A percentile compares a stretch with the other conserved stretches of the same genome.
phyloP scores from a whole-genome alignment of 257 asterid species.

The Scutellaria galericulata region DNA sequence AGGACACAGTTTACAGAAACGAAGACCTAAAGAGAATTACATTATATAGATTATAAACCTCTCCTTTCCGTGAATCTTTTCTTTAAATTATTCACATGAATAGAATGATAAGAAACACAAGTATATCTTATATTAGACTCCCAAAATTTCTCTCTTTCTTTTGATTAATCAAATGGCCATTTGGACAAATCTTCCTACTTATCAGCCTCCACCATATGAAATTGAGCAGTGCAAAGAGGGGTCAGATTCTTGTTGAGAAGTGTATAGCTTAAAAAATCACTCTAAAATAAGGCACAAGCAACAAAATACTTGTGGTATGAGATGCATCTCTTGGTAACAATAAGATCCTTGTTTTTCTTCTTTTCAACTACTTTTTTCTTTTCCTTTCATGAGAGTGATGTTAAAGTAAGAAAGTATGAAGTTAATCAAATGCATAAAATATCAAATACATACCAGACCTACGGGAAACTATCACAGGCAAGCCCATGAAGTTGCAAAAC shows the following conservation, averaged over 20 bases:
- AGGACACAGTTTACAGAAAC: background rate
- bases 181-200: background rate
- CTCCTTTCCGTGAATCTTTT: background rate
- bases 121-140: background rate
- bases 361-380: background rate
- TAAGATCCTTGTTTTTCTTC: background rate
- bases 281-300: background rate
- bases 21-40: background rate
- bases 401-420: slow-evolving; percentile 2
- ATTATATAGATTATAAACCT: background rate
- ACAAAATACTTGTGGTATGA: background rate
- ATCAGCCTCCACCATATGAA: background rate
- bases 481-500: slow-evolving; percentile 93
- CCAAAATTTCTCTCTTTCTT: no score
- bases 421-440: slow-evolving; percentile 22
- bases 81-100: background rate
- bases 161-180: background rate
- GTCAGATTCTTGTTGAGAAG: background rate
- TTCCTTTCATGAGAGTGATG: background rate
- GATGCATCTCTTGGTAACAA: background rate
- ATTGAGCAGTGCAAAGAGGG: background rate
- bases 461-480: slow-evolving; percentile 67
- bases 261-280: background rate
- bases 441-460: slow-evolving; percentile 58
- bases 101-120: background rate